Evolutionary conservation across 1,139 yeast genomes (phyloP).

Genomic region (Spathaspora jeffriesii): DNA sequence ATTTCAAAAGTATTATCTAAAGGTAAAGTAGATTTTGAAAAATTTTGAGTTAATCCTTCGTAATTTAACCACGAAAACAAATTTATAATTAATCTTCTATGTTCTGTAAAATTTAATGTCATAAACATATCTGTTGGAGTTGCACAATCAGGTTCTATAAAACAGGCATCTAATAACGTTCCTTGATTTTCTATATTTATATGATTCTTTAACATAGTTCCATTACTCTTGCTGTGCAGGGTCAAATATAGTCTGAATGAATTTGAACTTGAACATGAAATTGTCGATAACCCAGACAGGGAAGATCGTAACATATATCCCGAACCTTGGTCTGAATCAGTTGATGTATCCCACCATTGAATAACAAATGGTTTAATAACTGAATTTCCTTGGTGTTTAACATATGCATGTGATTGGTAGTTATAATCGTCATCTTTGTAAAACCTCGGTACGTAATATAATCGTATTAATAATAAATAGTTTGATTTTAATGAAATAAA

Average conservation of each 20-base stretch:
- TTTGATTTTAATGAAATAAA: constrained; percentile 45
- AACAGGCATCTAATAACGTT: constrained; percentile 41
- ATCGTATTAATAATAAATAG: constrained; percentile 34
- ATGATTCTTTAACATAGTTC: constrained; percentile 38
- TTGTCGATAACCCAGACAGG: constrained; percentile 36
- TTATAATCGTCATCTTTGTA: constrained; percentile 28
- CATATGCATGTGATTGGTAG: constrained; percentile 11
- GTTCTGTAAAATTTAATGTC: constrained; percentile 34
- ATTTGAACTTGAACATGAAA: constrained; percentile 38
- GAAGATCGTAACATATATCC: constrained; percentile 29
- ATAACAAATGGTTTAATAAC: constrained; percentile 46
- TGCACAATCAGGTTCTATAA: constrained; percentile 34
- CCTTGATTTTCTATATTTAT: constrained; percentile 45
- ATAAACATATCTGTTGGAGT: constrained; percentile 32
- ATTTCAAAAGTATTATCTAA: constrained; percentile 36
- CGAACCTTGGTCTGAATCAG: constrained; percentile 28
- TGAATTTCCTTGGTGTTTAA: constrained; percentile 12
- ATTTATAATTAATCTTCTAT: constrained; percentile 35
- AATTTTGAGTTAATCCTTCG: constrained; percentile 22
- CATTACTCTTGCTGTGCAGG: constrained; percentile 29
- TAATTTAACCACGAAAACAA: constrained; percentile 44
- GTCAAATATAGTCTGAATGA: constrained; percentile 39
- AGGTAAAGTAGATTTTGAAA: constrained; percentile 28
- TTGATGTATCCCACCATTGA: constrained; percentile 51
- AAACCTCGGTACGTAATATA: constrained; percentile 34